Base-by-base conservation (phyloP, 257 asterid genomes). In the Oldenlandia corymbosa region DNA sequence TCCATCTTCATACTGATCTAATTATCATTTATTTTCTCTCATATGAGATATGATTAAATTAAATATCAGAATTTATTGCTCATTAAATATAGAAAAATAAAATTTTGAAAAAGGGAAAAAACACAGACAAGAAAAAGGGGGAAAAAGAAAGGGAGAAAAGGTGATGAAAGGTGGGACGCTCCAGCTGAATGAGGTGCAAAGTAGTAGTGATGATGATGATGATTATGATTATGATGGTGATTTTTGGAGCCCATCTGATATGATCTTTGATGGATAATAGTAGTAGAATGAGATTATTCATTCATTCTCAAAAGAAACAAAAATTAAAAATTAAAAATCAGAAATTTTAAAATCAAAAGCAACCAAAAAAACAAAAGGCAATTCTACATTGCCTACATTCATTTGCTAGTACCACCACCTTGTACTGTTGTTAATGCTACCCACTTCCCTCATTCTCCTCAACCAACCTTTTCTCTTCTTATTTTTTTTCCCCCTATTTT, bases 341-440 rank as follows among this genome's bases (percentile, higher is more conserved):
- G 21, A 16, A 55, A 28, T 13, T 27, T 23, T 13, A 7, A 63
- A 28, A 8, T 1, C 13, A 39, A 2, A 70, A 75, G 68, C 62
- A 73, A 75, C 49, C 66, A 71, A 23, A 79, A 76, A 75, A 69
- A 75, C 76, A 55, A 68, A 73, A 73, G 80, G 78, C 78, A 71
- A 18, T 56, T 12, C 55, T 49, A 20, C 21, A 47, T 47, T 47
- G 53, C 53, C n/a, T n/a, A n/a, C n/a, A n/a, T n/a, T 47, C 5
- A 10, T 43, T 12, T 47, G 12, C 43, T 18, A 56, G 26, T 31
- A 37, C 5, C 5, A 30, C 42, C 32, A 14, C 14, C 9, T 30
- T 18, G 39, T 56, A 20, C 43, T 56, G 61, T n/a, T n/a, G n/a
- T 54, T 54, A 54, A 39, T 23, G 26, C 42, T 42, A 18, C 34